These are phyloP conservation scores for Komagataella ulmi DNA, from an alignment of 805 yeast genomes.

Conservation along the genomic window DNA sequence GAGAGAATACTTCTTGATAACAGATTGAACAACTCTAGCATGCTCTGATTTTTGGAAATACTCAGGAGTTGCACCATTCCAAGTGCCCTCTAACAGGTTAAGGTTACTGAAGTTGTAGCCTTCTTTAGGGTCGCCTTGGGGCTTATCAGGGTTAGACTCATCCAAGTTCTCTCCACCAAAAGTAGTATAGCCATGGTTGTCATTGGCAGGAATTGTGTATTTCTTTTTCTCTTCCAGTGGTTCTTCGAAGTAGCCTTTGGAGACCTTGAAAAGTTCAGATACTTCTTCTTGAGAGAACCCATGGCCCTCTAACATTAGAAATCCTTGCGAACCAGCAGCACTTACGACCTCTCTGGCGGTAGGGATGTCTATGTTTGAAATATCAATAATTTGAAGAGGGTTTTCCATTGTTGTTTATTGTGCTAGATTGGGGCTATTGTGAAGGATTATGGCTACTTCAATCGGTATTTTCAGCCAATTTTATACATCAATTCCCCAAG, in stretches of 20 bases:
- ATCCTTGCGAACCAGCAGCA: constrained; percentile 39
- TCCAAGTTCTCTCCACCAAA: constrained; percentile 28
- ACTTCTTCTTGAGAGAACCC: constrained; percentile 29
- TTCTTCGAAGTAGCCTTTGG: constrained; percentile 24
- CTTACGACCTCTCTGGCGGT: constrained; percentile 30
- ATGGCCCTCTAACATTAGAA: constrained; percentile 37
- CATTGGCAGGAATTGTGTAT: constrained; percentile 17
- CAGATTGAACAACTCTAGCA: constrained; percentile 19
- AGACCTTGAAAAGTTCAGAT: constrained; percentile 20
- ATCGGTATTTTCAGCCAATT: not conserved
- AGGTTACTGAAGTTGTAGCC: constrained; percentile 51
- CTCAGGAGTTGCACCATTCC: constrained; percentile 29
- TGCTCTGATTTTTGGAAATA: constrained; percentile 28
- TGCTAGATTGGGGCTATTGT: too few species aligned
- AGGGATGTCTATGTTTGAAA: constrained; percentile 24
- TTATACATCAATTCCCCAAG: not conserved
- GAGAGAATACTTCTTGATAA: constrained; percentile 10
- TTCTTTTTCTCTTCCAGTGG: constrained; percentile 21
- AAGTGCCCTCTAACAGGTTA: constrained; percentile 31
- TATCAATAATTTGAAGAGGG: constrained; percentile 46
- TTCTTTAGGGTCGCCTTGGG: constrained; percentile 50
- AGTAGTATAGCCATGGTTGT: constrained; percentile 33
- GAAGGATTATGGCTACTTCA: not conserved
- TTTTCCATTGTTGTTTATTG: constrained; percentile 13
- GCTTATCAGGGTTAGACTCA: constrained; percentile 18